Evolutionary conservation across 2,329 filamentous ascomycete genomes (phyloP).

Genomic region (Ascochyta viciae-villosae): DNA sequence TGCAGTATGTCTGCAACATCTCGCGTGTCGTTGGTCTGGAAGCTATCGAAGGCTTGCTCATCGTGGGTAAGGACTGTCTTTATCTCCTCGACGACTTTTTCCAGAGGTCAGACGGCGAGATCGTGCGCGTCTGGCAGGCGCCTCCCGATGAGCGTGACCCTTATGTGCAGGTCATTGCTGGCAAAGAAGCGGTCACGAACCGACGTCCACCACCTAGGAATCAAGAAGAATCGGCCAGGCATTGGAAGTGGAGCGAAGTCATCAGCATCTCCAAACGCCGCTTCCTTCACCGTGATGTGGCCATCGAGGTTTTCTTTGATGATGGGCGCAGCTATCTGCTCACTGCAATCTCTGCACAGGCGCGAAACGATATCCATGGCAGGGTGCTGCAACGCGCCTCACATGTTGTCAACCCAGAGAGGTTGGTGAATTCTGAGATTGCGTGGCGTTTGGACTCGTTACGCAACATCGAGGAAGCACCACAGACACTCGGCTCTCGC

Average conservation of each 20-base stretch:
- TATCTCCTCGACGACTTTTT: conserved; percentile 98
- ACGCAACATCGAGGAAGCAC: conserved; percentile 68
- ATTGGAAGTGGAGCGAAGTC: conserved; percentile 94
- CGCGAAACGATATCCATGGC: conserved; percentile 80
- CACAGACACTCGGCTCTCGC: conserved; percentile 79
- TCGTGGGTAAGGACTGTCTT: conserved; percentile 87
- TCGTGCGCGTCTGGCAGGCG: conserved; percentile 95
- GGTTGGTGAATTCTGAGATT: conserved; percentile 80
- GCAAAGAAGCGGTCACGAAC: conserved; percentile 68
- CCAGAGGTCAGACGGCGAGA: conserved; percentile 91
- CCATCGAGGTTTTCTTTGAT: conserved; percentile 96
- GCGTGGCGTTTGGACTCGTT: conserved; percentile 90
- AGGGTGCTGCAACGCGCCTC: conserved; percentile 81
- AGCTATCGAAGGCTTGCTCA: conserved; percentile 89
- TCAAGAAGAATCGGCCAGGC: conserved; percentile 75
- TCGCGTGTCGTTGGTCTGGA: conserved; percentile 94
- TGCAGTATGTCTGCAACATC: conserved; percentile 93
- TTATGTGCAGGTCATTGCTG: conserved; percentile 92
- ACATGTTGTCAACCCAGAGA: conserved; percentile 74
- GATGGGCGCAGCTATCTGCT: conserved; percentile 95
- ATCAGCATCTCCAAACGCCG: conserved; percentile 95
- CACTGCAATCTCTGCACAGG: conserved; percentile 76
- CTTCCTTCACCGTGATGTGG: conserved; percentile 94
- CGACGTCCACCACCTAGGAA: conserved; percentile 41
- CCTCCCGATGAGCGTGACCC: conserved; percentile 91